A percentile compares a stretch with the other conserved stretches of the same genome.
Evolutionary conservation across 2,329 filamentous ascomycete genomes (phyloP).

Genomic region (Corynespora cassiicola): DNA sequence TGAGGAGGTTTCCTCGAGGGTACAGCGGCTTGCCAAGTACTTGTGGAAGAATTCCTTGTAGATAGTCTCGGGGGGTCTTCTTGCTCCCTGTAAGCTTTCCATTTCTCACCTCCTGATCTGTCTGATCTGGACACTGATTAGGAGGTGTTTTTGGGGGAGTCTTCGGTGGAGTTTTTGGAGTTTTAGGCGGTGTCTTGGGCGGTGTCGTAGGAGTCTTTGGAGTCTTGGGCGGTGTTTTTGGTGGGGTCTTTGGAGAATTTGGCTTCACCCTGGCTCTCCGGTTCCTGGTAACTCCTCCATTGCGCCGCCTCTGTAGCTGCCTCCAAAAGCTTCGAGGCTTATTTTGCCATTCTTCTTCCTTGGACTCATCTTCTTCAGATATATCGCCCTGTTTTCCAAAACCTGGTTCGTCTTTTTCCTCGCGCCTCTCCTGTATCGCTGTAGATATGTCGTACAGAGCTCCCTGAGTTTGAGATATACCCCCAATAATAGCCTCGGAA

Average conservation of each 20-base stretch:
- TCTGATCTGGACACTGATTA: not conserved
- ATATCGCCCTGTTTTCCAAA: not conserved
- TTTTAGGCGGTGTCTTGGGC: not conserved
- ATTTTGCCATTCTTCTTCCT: not conserved
- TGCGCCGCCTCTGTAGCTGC: not conserved
- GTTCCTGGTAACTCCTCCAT: not conserved
- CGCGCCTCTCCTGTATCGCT: not conserved
- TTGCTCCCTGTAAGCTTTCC: not conserved
- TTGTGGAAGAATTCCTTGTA: not conserved
- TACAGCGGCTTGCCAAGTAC: not conserved
- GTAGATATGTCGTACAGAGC: not conserved
- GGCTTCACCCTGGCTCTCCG: not conserved
- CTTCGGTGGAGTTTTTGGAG: not conserved
- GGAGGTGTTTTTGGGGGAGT: not conserved
- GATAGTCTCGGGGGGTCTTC: not conserved
- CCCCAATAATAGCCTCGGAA: not conserved
- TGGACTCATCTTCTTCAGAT: not conserved
- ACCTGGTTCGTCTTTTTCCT: not conserved
- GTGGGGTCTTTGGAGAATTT: not conserved
- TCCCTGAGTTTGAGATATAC: not conserved
- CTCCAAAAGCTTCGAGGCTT: not conserved
- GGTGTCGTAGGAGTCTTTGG: slow-evolving; percentile 1
- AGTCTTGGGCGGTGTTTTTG: not conserved
- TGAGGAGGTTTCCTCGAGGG: not conserved
- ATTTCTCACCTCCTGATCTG: not conserved